These are phyloP conservation scores for Lodderomyces orthopsilosis DNA, from an alignment of 1,139 yeast species.

Conservation along the genomic window DNA sequence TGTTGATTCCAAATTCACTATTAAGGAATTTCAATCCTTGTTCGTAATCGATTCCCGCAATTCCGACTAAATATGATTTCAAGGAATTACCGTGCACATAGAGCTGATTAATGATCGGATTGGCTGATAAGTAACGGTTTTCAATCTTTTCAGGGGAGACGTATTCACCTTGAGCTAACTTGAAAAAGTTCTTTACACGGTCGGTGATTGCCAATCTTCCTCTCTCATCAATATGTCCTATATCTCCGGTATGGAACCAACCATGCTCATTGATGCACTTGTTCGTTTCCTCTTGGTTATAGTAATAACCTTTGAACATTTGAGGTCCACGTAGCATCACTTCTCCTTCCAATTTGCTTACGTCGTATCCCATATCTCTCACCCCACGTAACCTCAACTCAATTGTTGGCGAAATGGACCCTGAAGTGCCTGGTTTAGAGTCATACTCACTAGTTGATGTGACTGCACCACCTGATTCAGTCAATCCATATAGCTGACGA, in stretches of 20 bases:
- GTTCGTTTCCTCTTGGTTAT: slow-evolving; percentile 24
- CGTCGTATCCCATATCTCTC: slow-evolving; percentile 28
- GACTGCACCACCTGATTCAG: slow-evolving; percentile 37
- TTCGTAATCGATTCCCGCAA: slow-evolving; percentile 47
- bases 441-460: slow-evolving; percentile 25
- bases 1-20: slow-evolving; percentile 17
- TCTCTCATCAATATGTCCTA: slow-evolving; percentile 24
- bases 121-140: slow-evolving; percentile 28
- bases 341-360: slow-evolving; percentile 26
- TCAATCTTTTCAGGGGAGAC: slow-evolving; percentile 38
- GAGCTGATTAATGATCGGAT: slow-evolving; percentile 28
- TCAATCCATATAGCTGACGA: slow-evolving; percentile 37
- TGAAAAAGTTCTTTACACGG: slow-evolving; percentile 40
- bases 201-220: slow-evolving; percentile 33
- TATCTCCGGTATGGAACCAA: slow-evolving; percentile 42
- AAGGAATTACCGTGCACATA: slow-evolving; percentile 55
- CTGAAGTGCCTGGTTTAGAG: slow-evolving; percentile 34
- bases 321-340: slow-evolving; percentile 32
- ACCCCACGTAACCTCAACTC: slow-evolving; percentile 27
- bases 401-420: slow-evolving; percentile 24
- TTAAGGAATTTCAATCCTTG: slow-evolving; percentile 21
- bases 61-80: slow-evolving; percentile 55
- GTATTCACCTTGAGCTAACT: slow-evolving; percentile 39
- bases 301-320: slow-evolving; percentile 29
- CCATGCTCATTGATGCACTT: slow-evolving; percentile 22